phyloP scores from a whole-genome alignment of 1,284 basidiomycete species.

The Malassezia cuniculi region DNA sequence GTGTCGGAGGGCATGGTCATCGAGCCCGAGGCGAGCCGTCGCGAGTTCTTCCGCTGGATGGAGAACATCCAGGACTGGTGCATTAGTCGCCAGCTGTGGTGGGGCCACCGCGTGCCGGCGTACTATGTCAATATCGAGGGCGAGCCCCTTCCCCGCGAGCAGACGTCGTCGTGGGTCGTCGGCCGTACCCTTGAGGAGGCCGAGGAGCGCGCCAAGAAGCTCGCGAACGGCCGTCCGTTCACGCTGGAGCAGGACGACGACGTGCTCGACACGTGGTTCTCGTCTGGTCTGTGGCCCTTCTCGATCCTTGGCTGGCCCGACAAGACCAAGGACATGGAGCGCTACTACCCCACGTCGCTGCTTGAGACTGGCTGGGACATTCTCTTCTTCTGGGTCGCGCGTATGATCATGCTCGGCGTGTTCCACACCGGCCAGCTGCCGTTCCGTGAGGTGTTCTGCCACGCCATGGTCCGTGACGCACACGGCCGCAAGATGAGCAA shows the following conservation, averaged over 20 bases:
- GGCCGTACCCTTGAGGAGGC: constrained; percentile 72
- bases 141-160: constrained; percentile 52
- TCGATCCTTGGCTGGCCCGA: constrained; percentile 96
- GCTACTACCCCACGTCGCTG: constrained; percentile 76
- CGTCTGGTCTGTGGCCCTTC: constrained; percentile 93
- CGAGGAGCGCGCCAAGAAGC: constrained; percentile 58
- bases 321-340: constrained; percentile 33
- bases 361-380: constrained; percentile 99
- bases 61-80: constrained; percentile 98
- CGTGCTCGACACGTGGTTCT: constrained; percentile 99
- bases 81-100: constrained; percentile 96
- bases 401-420: constrained; percentile 90
- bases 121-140: constrained; percentile 85
- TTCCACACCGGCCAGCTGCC: constrained; percentile 80
- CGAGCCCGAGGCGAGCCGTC: constrained; percentile 69
- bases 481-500: constrained; percentile 99
- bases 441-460: constrained; percentile 94
- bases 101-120: constrained; percentile 92
- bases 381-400: constrained; percentile 97
- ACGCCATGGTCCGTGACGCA: constrained; percentile 97
- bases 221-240: constrained; percentile 61
- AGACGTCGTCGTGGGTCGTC: constrained; percentile 59
- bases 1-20: constrained; percentile 52
- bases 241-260: constrained; percentile 87
- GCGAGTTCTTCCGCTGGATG: constrained; percentile 94